Base-by-base conservation (phyloP, 1,284 basidiomycete genomes). In the Rhodotorula sp. region DNA sequence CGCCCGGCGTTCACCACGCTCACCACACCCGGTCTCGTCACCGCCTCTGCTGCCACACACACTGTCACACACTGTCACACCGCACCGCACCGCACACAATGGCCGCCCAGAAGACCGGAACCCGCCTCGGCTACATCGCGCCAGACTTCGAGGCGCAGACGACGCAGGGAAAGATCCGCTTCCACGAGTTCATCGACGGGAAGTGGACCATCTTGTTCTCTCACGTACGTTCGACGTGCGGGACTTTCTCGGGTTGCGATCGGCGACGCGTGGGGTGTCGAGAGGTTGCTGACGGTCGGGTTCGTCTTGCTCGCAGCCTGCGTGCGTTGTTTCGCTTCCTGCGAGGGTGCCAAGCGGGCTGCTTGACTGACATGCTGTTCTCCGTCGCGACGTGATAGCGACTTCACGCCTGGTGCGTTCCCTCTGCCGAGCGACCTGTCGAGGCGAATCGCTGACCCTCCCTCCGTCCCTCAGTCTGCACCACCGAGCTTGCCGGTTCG, bases 191-290 rank as follows among this genome's bases (percentile, higher is more conserved):
- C 87, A 87, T 92, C 77, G 90, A 88, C 57, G 83, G 88, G 78
- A 90, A 88, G 46, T 99, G 96, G 95, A 90, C 86, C 60, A 84
- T 95, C 78, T 84, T 96, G 69, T 96, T 96, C 85, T 93, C 90
- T 48, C 95, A 98, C 82, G 69, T 53, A 67, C 94, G 31, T 47
- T 11, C 20, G 20, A 67, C 94, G 31, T 47, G 18, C 20, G 20
- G n/a, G 15, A 31, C 18, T 5, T 2, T 40, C 4, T 3, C 5
- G 4, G 13, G 6, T 11, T 13, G 37, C 47, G 24, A 26, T 16
- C 10, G 34, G 34, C 34, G 34, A 34, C 6, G 2, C n/a, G 9
- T 20, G 7, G 11, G 3, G 7, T 18, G 16, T 48, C 9, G 4
- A 15, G 22, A 56, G 37, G 15, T 8, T 18, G 10, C 55, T 56